A percentile compares a stretch with the other conserved stretches of the same genome.
These are phyloP conservation scores for Boletales sp. DNA, from an alignment of 768 basidiomycete genomes.

Conservation along the genomic window DNA sequence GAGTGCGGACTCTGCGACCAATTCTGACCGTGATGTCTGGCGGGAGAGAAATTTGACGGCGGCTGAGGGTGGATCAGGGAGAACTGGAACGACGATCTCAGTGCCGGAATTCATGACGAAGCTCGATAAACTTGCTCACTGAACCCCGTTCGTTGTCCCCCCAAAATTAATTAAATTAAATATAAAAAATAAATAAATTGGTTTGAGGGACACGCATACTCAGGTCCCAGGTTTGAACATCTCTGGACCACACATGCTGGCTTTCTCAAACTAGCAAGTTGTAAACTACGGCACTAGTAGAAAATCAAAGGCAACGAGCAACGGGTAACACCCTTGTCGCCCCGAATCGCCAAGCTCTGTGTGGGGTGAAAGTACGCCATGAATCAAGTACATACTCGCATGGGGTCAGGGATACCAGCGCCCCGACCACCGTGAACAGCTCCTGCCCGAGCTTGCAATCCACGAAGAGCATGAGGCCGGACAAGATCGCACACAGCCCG, in stretches of 20 bases:
- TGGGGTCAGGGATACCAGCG: conserved; percentile 60
- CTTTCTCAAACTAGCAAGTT: no score
- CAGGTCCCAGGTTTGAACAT: no score
- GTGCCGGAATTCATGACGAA: conserved; percentile 16
- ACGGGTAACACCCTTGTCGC: conserved; percentile 54
- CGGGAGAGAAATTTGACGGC: conserved; percentile 41
- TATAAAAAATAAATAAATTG: no score
- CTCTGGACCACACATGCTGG: no score
- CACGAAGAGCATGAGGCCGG: conserved; percentile 74
- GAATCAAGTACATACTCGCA: conserved; percentile 66
- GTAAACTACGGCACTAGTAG: no score
- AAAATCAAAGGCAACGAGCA: no score
- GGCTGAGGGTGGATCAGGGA: conserved; percentile 41
- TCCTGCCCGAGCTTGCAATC: conserved; percentile 91
- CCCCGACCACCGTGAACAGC: conserved; percentile 79
- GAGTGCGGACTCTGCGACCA: conserved; percentile 35
- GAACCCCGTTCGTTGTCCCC: no score
- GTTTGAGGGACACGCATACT: no score
- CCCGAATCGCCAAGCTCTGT: conserved; percentile 72
- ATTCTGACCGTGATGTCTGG: conserved; percentile 17
- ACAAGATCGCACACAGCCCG: conserved; percentile 85
- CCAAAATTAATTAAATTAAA: no score
- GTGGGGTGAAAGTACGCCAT: conserved; percentile 77
- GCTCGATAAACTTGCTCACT: no score
- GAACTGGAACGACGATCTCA: conserved; percentile 36